A percentile compares a stretch with the other conserved stretches of the same genome.
Conservation (phyloP, 371 early-diverging fungal genomes). For the Conidiobolus incongruus region DNA sequence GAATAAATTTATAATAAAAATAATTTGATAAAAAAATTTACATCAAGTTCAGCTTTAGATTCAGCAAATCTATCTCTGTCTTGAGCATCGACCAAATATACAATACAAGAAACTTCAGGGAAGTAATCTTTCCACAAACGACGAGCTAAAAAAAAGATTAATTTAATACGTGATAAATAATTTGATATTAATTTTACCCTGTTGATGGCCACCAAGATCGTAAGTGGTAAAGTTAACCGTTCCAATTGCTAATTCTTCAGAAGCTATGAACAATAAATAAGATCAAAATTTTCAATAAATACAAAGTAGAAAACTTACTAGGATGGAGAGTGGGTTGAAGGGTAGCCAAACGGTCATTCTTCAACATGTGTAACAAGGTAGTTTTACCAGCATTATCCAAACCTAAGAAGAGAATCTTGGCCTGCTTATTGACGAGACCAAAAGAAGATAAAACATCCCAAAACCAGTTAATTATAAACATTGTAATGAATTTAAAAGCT, state of each 20-base stretch:
- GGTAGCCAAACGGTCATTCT: conserved; percentile 91
- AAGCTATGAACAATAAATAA: conserved; percentile 23
- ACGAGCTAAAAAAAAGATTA: conserved; percentile 39
- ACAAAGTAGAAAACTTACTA: conserved; percentile 35
- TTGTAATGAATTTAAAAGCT: too few species aligned
- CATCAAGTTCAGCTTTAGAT: conserved; percentile 85
- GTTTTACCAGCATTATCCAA: conserved; percentile 99
- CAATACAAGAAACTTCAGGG: conserved; percentile 91
- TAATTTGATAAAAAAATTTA: too few species aligned
- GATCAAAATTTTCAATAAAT: background rate
- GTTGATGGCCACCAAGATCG: conserved; percentile 92
- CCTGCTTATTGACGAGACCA: conserved; percentile 91
- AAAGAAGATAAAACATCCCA: conserved; percentile 62
- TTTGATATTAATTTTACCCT: conserved; percentile 25
- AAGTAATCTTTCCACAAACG: conserved; percentile 96
- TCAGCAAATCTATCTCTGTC: conserved; percentile 70
- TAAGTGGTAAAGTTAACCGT: conserved; percentile 91
- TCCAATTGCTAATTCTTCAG: conserved; percentile 90
- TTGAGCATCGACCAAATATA: conserved; percentile 87
- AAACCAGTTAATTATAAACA: conserved; percentile 91
- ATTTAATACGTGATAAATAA: too few species aligned
- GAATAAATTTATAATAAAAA: too few species aligned
- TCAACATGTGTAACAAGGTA: conserved; percentile 96
- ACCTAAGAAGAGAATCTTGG: conserved; percentile 97
- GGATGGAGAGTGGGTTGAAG: conserved; percentile 97